phyloP scores from a whole-genome alignment of 441 rosid species.

The Gossypium gossypioides region DNA sequence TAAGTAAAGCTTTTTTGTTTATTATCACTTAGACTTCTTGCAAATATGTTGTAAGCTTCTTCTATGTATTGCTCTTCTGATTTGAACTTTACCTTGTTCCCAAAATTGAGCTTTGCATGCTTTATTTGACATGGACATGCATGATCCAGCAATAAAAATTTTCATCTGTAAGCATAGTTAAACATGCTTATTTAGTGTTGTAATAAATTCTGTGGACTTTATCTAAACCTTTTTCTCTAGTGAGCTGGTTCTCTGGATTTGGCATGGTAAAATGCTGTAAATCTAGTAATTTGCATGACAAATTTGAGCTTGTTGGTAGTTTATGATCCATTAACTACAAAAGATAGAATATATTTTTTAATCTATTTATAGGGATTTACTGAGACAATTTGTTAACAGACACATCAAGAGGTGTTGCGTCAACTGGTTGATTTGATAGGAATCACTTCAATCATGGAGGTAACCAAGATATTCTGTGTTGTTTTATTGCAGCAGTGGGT shows the following conservation, averaged over 20 bases:
- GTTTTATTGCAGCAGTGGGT: not conserved
- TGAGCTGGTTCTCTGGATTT: not conserved
- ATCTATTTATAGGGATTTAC: not conserved
- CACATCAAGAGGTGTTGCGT: conserved; percentile 65
- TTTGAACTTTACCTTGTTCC: not conserved
- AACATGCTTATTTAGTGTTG: not conserved
- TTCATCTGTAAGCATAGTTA: not conserved
- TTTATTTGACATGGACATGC: not conserved
- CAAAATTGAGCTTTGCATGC: not conserved
- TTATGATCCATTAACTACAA: not conserved
- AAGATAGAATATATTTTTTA: not conserved
- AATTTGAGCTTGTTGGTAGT: not conserved
- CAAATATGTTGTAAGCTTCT: not conserved
- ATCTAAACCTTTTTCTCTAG: not conserved
- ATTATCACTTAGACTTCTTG: not conserved
- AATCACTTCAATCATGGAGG: conserved; percentile 98
- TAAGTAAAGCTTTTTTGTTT: conserved; percentile 31
- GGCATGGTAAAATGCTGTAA: not conserved
- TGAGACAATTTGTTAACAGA: conserved; percentile 33
- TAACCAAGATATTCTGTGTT: conserved; percentile 16
- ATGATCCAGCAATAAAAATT: not conserved
- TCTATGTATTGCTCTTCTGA: not conserved
- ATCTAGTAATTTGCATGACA: not conserved
- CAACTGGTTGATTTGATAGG: conserved; percentile 87
- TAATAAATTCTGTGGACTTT: not conserved